Evolutionary conservation across 129 eudicot genomes (phyloP).

Genomic region (Centaurea solstitialis): DNA sequence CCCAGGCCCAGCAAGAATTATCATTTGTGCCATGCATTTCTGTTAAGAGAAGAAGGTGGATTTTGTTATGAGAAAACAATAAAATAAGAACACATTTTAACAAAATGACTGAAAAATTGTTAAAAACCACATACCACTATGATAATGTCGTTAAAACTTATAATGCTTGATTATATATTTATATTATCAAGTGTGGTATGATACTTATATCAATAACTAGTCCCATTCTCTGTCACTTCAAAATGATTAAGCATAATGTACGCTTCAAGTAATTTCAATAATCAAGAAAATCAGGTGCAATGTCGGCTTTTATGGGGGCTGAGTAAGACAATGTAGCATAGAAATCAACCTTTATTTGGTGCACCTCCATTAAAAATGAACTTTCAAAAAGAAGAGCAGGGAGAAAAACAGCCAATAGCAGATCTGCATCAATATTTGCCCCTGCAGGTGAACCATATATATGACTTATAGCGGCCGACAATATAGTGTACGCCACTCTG

Average conservation of each 20-base stretch:
- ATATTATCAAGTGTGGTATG: background rate
- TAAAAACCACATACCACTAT: background rate
- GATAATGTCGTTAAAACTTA: background rate
- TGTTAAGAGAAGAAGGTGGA: slow-evolving; percentile 30
- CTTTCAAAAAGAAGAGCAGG: slow-evolving; percentile 96
- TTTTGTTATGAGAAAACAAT: background rate
- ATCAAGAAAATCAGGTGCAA: background rate
- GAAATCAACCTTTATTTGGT: slow-evolving; percentile 78
- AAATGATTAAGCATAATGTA: background rate
- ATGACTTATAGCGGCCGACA: slow-evolving; percentile 2
- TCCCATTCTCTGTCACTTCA: background rate
- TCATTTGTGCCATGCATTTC: slow-evolving; percentile 88
- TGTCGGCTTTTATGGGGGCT: background rate
- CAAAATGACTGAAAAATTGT: background rate
- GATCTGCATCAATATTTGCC: slow-evolving; percentile 90
- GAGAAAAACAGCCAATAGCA: slow-evolving; percentile 89
- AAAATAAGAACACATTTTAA: background rate
- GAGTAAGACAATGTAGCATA: background rate
- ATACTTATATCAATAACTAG: background rate
- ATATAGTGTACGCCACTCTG: background rate
- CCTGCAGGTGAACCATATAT: slow-evolving; percentile 48
- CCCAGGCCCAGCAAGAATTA: slow-evolving; percentile 98
- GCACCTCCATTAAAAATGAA: slow-evolving; percentile 93
- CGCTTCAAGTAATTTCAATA: background rate
- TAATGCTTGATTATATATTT: background rate